These are phyloP conservation scores for Pecoramyces ruminantium DNA, from an alignment of 192 early-diverging fungal genomes.

Conservation along the genomic window DNA sequence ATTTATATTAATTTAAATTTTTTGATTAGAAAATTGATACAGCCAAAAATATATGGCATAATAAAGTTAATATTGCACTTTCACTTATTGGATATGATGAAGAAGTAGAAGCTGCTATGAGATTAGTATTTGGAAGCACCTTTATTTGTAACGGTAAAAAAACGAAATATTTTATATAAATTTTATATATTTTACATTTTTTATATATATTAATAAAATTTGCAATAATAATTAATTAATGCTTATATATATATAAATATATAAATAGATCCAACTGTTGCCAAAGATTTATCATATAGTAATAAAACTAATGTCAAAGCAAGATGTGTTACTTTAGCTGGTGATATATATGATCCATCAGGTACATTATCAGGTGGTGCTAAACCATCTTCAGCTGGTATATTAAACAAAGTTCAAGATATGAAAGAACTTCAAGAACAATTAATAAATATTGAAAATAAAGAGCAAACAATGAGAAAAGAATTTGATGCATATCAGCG, in stretches of 20 bases:
- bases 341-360: constrained; percentile 90
- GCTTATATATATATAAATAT: no score
- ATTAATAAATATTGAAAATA: constrained; percentile 21
- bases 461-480: constrained; percentile 26
- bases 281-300: constrained; percentile 79
- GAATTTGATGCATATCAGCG: constrained; percentile 35
- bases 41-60: constrained; percentile 71
- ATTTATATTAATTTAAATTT: no score
- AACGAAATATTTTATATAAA: no score
- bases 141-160: constrained; percentile 57
- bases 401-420: constrained; percentile 57
- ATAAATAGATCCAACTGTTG: constrained; percentile 8
- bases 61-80: constrained; percentile 76
- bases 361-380: constrained; percentile 89
- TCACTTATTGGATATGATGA: constrained; percentile 62
- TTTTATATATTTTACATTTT: no score
- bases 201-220: no score
- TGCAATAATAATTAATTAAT: no score
- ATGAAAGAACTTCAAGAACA: constrained; percentile 42
- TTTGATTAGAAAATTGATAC: constrained; percentile 36
- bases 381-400: constrained; percentile 46
- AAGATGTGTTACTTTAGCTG: constrained; percentile 89
- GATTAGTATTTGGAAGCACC: constrained; percentile 84
- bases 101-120: constrained; percentile 69
- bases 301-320: constrained; percentile 40